Evolutionary conservation across 108 stramenopile genomes (phyloP).

Genomic region (Chaetoceros muelleri): DNA sequence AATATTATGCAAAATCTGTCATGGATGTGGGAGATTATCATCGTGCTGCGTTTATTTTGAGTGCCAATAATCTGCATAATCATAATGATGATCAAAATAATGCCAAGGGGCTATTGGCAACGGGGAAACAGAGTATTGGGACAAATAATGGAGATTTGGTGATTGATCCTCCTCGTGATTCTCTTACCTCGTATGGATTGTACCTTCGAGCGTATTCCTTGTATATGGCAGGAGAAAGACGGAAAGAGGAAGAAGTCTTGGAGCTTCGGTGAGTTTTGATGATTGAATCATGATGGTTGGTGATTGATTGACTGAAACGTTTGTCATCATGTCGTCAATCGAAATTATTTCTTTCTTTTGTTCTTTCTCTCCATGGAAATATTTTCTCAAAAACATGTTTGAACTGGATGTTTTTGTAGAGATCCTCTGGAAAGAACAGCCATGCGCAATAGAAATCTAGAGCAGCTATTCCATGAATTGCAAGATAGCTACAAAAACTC

Average conservation of each 20-base stretch:
- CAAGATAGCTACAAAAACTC: slow-evolving; percentile 10
- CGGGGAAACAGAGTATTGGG: neutral
- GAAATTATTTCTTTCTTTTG: neutral
- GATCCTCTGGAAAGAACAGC: slow-evolving; percentile 20
- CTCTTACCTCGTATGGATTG: slow-evolving; percentile 41
- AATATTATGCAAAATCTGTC: slow-evolving; percentile 55
- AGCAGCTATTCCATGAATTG: slow-evolving; percentile 68
- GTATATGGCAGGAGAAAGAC: slow-evolving; percentile 89
- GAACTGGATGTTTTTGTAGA: slow-evolving; percentile 1
- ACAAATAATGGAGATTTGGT: neutral
- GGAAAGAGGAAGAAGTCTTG: slow-evolving; percentile 65
- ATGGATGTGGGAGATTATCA: slow-evolving; percentile 70
- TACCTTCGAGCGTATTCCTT: slow-evolving; percentile 82
- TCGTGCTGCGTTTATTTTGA: slow-evolving; percentile 54
- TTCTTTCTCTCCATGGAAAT: neutral
- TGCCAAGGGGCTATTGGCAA: slow-evolving; percentile 2
- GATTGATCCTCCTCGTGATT: slow-evolving; percentile 27
- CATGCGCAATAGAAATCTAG: slow-evolving; percentile 38
- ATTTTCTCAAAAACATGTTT: neutral
- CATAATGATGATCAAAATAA: slow-evolving; percentile 9
- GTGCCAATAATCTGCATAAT: slow-evolving; percentile 4
- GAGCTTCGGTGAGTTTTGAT: slow-evolving; percentile 32
- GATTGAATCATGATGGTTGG: neutral
- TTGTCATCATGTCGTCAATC: neutral
- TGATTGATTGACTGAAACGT: neutral